These are phyloP conservation scores for Lachnellula occidentalis DNA, from an alignment of 2,329 filamentous ascomycete genomes.

Conservation along the genomic window DNA sequence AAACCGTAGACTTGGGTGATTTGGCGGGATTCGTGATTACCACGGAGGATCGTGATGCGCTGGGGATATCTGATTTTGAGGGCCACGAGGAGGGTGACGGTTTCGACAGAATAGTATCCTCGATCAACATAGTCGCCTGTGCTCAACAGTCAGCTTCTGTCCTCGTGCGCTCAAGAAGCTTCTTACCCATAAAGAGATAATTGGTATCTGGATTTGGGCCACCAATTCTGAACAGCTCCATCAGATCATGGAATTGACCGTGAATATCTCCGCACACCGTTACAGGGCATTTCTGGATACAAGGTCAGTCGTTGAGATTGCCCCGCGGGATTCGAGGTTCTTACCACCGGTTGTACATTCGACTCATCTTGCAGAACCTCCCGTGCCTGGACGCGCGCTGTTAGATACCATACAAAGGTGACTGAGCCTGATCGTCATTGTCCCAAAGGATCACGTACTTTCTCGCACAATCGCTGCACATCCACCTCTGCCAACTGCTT, in stretches of 20 bases:
- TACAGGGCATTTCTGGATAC: constrained; percentile 83
- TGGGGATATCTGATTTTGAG: constrained; percentile 97
- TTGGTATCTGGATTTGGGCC: constrained; percentile 98
- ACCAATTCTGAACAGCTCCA: constrained; percentile 99
- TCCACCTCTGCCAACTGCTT: constrained; percentile 95
- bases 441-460: constrained; percentile 54
- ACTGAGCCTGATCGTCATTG: neutral
- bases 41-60: constrained; percentile 96
- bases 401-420: constrained; percentile 9
- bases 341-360: constrained; percentile 97
- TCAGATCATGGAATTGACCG: constrained; percentile 97
- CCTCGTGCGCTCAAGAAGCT: neutral
- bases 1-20: constrained; percentile 99
- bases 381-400: constrained; percentile 58
- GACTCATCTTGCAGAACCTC: constrained; percentile 97
- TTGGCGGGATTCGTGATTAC: constrained; percentile 97
- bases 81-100: constrained; percentile 89
- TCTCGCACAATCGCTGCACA: constrained; percentile 94
- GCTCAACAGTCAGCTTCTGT: constrained; percentile 14
- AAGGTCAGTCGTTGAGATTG: constrained; percentile 24
- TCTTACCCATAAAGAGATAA: constrained; percentile 95
- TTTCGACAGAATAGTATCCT: constrained; percentile 98
- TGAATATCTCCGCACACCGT: constrained; percentile 99
- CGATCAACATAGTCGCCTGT: constrained; percentile 95
- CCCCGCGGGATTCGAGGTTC: constrained; percentile 32